Percentiles rank a stretch among this genome's conserved stretches.
Evolutionary conservation across 2,329 filamentous ascomycete genomes (phyloP).

Genomic region (Calcarisporium arbuscula): DNA sequence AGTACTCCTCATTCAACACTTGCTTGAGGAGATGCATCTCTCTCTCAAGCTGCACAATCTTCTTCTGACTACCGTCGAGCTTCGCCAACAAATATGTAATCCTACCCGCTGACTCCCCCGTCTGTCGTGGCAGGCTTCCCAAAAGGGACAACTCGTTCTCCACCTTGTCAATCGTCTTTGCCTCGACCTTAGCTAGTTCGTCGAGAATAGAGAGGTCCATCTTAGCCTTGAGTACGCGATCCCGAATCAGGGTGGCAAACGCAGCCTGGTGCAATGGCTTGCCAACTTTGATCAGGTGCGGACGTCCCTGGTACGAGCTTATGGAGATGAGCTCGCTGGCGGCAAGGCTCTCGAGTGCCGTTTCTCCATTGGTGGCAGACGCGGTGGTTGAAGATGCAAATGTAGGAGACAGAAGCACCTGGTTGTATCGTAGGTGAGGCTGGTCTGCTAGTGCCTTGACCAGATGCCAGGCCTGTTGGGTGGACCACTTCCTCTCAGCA

Average conservation of each 20-base stretch:
- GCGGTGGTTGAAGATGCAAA: slow-evolving; percentile 55
- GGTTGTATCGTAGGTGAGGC: slow-evolving; percentile 72
- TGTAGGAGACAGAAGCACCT: slow-evolving; percentile 69
- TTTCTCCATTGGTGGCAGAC: slow-evolving; percentile 57
- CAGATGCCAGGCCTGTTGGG: slow-evolving; percentile 84
- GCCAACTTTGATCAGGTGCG: slow-evolving; percentile 69
- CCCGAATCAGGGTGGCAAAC: slow-evolving; percentile 65
- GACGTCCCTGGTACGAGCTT: slow-evolving; percentile 65
- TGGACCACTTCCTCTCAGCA: slow-evolving; percentile 60
- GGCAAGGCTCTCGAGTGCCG: slow-evolving; percentile 71
- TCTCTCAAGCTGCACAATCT: slow-evolving; percentile 66
- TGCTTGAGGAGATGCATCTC: slow-evolving; percentile 69
- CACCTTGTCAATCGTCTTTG: slow-evolving; percentile 66
- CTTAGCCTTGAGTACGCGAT: slow-evolving; percentile 65
- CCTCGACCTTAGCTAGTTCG: slow-evolving; percentile 66
- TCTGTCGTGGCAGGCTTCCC: slow-evolving; percentile 64
- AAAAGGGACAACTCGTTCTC: slow-evolving; percentile 71
- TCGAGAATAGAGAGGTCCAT: slow-evolving; percentile 66
- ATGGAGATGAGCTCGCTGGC: slow-evolving; percentile 83
- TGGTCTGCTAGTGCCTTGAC: slow-evolving; percentile 70
- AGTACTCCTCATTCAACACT: slow-evolving; percentile 43
- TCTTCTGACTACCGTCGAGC: slow-evolving; percentile 65
- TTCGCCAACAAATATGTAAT: slow-evolving; percentile 69
- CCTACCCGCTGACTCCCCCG: slow-evolving; percentile 58
- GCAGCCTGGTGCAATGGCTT: slow-evolving; percentile 83